Evolutionary conservation across 257 asterid species (phyloP).

Genomic region (Plantago elongata): DNA sequence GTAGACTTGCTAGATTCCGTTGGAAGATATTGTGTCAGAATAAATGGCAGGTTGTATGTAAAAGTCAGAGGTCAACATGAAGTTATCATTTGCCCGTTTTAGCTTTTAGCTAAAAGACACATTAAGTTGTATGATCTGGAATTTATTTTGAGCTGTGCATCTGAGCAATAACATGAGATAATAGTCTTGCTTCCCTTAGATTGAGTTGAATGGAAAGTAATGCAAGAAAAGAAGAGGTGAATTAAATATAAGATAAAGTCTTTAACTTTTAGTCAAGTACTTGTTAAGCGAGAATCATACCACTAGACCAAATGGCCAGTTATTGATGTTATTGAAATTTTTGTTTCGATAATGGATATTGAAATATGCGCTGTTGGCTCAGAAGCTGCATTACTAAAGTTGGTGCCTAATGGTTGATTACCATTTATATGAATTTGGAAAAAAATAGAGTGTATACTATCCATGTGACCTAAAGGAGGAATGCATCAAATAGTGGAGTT

Average conservation of each 20-base stretch:
- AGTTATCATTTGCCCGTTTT: too few species aligned
- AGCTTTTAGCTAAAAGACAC: not conserved
- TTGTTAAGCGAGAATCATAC: constrained; percentile 68
- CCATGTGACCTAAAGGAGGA: too few species aligned
- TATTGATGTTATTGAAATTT: not conserved
- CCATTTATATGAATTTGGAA: too few species aligned
- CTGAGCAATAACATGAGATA: not conserved
- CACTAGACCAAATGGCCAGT: constrained; percentile 39
- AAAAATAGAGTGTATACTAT: too few species aligned
- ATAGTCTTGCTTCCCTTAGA: not conserved
- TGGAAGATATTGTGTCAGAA: not conserved
- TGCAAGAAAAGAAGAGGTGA: not conserved
- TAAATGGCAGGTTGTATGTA: not conserved
- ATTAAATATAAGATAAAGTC: constrained; percentile 24
- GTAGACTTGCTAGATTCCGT: too few species aligned
- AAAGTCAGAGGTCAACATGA: not conserved
- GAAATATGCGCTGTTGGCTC: not conserved
- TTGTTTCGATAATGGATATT: not conserved
- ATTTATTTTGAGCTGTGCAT: not conserved
- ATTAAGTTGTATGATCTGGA: not conserved
- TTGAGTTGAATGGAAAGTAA: not conserved
- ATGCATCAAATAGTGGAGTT: too few species aligned
- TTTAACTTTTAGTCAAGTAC: constrained; percentile 83
- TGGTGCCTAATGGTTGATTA: not conserved
- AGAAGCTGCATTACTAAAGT: not conserved